A percentile compares a stretch with the other conserved stretches of the same genome.
Evolutionary conservation across 176 grass and related monocot genomes (phyloP).

Genomic region (Musa beccarii): DNA sequence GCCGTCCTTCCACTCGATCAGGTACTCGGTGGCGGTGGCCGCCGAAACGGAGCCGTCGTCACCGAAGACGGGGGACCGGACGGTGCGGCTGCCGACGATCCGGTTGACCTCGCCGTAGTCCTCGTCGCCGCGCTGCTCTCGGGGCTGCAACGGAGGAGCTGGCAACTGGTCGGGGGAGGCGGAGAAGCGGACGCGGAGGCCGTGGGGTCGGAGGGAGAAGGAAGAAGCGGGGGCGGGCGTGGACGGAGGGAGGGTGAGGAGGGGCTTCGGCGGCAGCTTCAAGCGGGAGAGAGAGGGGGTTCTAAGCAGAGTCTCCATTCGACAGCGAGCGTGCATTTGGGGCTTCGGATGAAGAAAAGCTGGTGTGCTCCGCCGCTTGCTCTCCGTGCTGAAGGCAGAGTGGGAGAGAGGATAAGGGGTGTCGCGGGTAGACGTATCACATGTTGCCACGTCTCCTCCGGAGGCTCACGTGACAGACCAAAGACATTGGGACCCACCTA

Average conservation of each 20-base stretch:
- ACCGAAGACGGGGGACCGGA: conserved; percentile 43
- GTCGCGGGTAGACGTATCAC: too few relatives aligned
- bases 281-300: conserved; percentile 76
- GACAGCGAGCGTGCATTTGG: too few relatives aligned
- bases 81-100: conserved; percentile 62
- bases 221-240: conserved; percentile 2
- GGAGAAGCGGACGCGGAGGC: conserved; percentile 18
- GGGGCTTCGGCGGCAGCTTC: conserved; percentile 27
- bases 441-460: too few relatives aligned
- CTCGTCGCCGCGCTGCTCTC: conserved; percentile 32
- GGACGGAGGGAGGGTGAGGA: background rate
- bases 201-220: conserved; percentile 18
- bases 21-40: conserved; percentile 46
- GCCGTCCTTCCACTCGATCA: conserved; percentile 83
- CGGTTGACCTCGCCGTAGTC: conserved; percentile 71
- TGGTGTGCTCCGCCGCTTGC: too few relatives aligned
- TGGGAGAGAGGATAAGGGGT: too few relatives aligned
- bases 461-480: too few relatives aligned
- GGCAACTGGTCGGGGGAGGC: conserved; percentile 61
- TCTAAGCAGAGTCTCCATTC: conserved; percentile 70
- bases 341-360: too few relatives aligned
- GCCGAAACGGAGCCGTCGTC: conserved; percentile 58
- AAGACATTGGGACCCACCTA: too few relatives aligned
- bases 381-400: too few relatives aligned
- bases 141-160: background rate